phyloP scores from a whole-genome alignment of 1,284 basidiomycete species.

The Rhodofomes roseus region DNA sequence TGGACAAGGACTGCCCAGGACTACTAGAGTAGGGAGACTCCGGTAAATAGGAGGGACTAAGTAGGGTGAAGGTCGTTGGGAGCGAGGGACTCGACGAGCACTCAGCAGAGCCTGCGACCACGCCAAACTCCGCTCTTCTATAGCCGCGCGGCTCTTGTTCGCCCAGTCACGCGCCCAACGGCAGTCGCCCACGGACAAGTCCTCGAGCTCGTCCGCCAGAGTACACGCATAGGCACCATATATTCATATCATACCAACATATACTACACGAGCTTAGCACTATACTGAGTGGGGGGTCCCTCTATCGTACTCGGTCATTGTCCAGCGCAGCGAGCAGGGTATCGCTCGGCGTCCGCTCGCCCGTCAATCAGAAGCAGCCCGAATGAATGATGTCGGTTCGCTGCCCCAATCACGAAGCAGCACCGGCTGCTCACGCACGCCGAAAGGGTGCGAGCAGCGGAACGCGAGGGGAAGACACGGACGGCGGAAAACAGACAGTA shows the following conservation, averaged over 20 bases:
- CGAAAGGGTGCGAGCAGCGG: slow-evolving; percentile 1
- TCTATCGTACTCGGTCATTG: slow-evolving; percentile 5
- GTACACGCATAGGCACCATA: neutral
- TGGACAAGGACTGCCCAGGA: slow-evolving; percentile 35
- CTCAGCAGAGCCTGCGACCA: slow-evolving; percentile 12
- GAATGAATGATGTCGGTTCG: slow-evolving; percentile 13
- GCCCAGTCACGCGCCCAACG: slow-evolving; percentile 4
- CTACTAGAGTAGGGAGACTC: slow-evolving; percentile 38
- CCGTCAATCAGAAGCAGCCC: slow-evolving; percentile 18
- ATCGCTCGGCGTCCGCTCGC: slow-evolving; percentile 21
- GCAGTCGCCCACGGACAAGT: neutral
- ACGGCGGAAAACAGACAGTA: slow-evolving; percentile 6
- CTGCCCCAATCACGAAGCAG: slow-evolving; percentile 8
- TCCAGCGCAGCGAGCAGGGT: slow-evolving; percentile 10
- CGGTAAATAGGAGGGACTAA: slow-evolving; percentile 42
- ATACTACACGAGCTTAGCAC: slow-evolving; percentile 4
- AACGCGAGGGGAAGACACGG: slow-evolving; percentile 2
- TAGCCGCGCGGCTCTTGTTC: slow-evolving; percentile 17
- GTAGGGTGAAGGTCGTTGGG: slow-evolving; percentile 43
- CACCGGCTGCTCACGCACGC: neutral
- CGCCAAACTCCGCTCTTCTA: slow-evolving; percentile 42
- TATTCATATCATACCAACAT: slow-evolving; percentile 1
- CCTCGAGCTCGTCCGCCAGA: neutral
- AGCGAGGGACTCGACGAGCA: slow-evolving; percentile 31
- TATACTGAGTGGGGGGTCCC: slow-evolving; percentile 8